Evolutionary conservation across 768 basidiomycete genomes (phyloP), one percentile per base, ranked within the genome.

Genomic region (Podaxis rugospora): DNA sequence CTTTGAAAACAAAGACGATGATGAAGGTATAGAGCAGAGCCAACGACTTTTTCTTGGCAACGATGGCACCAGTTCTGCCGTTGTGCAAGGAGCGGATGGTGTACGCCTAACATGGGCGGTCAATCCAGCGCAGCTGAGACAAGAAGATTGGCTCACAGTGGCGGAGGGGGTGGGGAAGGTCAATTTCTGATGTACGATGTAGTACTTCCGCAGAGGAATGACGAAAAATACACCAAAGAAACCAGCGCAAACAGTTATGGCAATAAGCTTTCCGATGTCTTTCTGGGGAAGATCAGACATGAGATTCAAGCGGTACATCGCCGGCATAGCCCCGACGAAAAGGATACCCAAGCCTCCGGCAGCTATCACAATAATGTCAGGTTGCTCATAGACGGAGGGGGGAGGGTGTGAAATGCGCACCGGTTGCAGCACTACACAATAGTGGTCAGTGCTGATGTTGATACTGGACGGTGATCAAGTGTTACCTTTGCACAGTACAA

Each of bases 191-290:
- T 82, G 78, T 55, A 87, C 73, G 64, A 88, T 84, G 71, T 83
- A 87, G 69, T 83, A 83, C 64, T 80, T 81, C 57, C 83, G 79
- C 37, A 86, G 72, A 1, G 86, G 85, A 59, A 87, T 83, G 57
- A 83, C 84, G 75, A 89, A 88, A 71, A 87, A 85, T 7, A 86
- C 79, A 50, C 83, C 85, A 63, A 84, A 86, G 75, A 86, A 83
- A 40, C 80, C 81, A 51, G 80, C 77, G 62, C 78, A 80, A 11
- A 78, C 70, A 7, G 82, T 82, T 42, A 87, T 75, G 0, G 83
- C 80, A 63, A 86, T 82, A 16, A 87, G 72, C 51, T 76, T 79
- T 2, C 84, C 85, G 51, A 83, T 74, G 59, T 88, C 86, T 28
- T 82, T 63, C 47, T 76, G 59, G 3, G 86, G 84, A 5, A 74